Evolutionary conservation across 495 filamentous ascomycete genomes (phyloP).

Genomic region (Pyrenopolyporus hunteri): DNA sequence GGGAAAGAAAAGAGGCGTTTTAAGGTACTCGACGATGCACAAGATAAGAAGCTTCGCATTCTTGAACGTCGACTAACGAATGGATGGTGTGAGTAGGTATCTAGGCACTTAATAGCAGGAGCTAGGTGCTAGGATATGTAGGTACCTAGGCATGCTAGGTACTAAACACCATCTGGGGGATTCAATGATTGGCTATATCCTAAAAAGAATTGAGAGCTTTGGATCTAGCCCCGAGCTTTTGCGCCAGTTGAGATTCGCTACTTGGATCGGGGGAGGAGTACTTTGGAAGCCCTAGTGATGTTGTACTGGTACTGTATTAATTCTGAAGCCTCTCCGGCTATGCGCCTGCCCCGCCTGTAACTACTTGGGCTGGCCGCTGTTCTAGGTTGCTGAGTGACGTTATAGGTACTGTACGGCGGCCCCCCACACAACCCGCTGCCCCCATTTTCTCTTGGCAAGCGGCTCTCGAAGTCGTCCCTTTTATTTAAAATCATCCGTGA

Average conservation of each 20-base stretch:
- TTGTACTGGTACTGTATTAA: slow-evolving; percentile 7
- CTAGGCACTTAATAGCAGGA: too few relatives aligned
- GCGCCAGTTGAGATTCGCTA: slow-evolving; percentile 3
- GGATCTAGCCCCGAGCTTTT: slow-evolving; percentile 16
- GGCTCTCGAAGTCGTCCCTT: slow-evolving; percentile 10
- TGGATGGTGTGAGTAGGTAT: too few relatives aligned
- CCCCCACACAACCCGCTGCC: slow-evolving; percentile 3
- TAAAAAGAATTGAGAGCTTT: slow-evolving; percentile 22
- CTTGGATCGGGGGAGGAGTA: slow-evolving; percentile 21
- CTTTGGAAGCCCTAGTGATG: neutral
- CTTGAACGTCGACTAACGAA: neutral
- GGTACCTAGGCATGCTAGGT: neutral
- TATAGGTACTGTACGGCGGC: slow-evolving; percentile 11
- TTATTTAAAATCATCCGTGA: slow-evolving; percentile 10
- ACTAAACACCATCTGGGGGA: neutral
- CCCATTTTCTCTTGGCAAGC: slow-evolving; percentile 21
- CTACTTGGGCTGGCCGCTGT: neutral
- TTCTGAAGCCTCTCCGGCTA: neutral
- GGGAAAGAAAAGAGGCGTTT: neutral
- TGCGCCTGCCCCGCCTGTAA: neutral
- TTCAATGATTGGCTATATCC: slow-evolving; percentile 27
- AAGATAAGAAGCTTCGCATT: slow-evolving; percentile 1
- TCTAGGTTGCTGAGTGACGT: slow-evolving; percentile 21
- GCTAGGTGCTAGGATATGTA: neutral
- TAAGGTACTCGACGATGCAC: neutral